Conservation (phyloP, 2,329 filamentous ascomycete species). For the Fusarium dlaminii region DNA sequence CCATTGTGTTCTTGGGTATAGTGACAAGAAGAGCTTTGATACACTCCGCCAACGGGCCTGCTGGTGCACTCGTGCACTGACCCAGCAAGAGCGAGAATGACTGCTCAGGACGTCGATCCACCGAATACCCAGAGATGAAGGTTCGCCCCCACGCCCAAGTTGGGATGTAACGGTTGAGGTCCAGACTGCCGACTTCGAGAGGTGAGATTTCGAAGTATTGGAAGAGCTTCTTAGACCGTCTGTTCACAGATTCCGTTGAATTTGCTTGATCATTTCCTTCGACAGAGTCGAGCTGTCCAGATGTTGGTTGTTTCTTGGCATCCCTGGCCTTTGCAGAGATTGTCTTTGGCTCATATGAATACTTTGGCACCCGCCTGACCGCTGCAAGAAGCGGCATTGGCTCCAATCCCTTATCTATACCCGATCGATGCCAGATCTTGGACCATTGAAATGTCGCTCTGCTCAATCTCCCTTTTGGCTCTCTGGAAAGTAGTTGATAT, state of each 20-base stretch:
- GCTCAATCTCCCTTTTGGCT: slow-evolving; percentile 22
- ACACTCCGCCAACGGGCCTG: slow-evolving; percentile 26
- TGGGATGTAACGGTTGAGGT: slow-evolving; percentile 33
- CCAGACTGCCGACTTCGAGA: slow-evolving; percentile 27
- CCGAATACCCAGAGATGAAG: slow-evolving; percentile 28
- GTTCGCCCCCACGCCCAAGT: slow-evolving; percentile 40
- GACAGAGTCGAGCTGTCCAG: not conserved
- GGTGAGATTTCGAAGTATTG: slow-evolving; percentile 41
- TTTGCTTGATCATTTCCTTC: not conserved
- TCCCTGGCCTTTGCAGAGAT: not conserved
- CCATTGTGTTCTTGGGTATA: slow-evolving; percentile 24
- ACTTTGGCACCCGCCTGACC: slow-evolving; percentile 26
- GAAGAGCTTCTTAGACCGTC: not conserved
- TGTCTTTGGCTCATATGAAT: slow-evolving; percentile 19
- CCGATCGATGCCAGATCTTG: slow-evolving; percentile 27
- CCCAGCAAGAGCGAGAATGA: slow-evolving; percentile 30
- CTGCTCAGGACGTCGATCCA: slow-evolving; percentile 34
- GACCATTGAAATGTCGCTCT: slow-evolving; percentile 37
- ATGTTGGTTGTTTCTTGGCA: rapidly evolving
- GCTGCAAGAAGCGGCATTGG: slow-evolving; percentile 38
- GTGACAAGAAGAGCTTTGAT: slow-evolving; percentile 31
- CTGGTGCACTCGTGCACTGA: slow-evolving; percentile 37
- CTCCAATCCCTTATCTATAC: slow-evolving; percentile 16
- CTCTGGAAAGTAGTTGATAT: slow-evolving; percentile 24
- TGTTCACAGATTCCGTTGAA: rapidly evolving